A percentile compares a stretch with the other conserved stretches of the same genome.
Conservation (phyloP, 768 basidiomycete species). For the Rhizopogon vesiculosus region DNA sequence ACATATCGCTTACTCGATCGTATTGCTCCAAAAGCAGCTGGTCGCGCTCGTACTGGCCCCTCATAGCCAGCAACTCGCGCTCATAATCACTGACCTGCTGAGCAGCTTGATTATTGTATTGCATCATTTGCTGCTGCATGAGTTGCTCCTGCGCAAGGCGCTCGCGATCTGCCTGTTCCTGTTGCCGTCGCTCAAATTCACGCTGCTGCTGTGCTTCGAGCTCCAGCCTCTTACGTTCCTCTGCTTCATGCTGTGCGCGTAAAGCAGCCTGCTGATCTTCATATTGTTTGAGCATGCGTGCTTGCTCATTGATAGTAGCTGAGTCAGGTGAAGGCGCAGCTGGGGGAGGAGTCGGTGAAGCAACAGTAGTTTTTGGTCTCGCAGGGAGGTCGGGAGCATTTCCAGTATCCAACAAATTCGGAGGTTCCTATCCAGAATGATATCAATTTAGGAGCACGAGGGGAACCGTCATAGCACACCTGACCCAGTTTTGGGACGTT, state of each 20-base stretch:
- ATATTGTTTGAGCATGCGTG: conserved; percentile 91
- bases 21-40: conserved; percentile 98
- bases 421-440: conserved; percentile 69
- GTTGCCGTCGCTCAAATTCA: conserved; percentile 89
- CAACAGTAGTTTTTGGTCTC: conserved; percentile 55
- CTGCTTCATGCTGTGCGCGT: conserved; percentile 74
- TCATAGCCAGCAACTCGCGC: conserved; percentile 84
- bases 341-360: conserved; percentile 63
- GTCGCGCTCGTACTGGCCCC: conserved; percentile 96
- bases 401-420: conserved; percentile 84
- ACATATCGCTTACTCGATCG: conserved; percentile 60
- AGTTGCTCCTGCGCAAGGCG: conserved; percentile 86
- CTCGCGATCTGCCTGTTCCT: conserved; percentile 83
- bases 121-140: conserved; percentile 76
- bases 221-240: conserved; percentile 77
- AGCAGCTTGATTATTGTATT: conserved; percentile 72
- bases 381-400: conserved; percentile 85
- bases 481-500: conserved; percentile 97
- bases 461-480: conserved; percentile 32
- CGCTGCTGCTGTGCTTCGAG: conserved; percentile 72
- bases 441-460: neutral
- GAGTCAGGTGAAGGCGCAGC: conserved; percentile 65
- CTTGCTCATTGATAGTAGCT: conserved; percentile 82
- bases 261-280: conserved; percentile 92
- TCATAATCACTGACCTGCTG: conserved; percentile 81